Base-by-base conservation (phyloP, 2,329 filamentous ascomycete species). In the Esteya vermicola region DNA sequence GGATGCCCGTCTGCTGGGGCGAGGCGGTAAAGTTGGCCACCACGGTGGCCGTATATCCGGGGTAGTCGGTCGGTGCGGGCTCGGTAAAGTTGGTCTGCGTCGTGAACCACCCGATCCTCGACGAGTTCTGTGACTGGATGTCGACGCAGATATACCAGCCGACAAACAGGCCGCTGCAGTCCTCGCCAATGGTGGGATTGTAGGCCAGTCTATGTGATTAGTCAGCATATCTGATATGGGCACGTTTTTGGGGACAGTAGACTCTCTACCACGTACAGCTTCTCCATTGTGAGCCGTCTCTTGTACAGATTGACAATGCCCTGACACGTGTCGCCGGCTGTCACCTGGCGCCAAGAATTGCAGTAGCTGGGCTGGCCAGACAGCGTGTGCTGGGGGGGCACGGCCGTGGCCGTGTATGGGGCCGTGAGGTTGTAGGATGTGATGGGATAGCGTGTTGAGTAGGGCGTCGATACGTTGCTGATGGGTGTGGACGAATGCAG, bases 41-140 rank as follows among this genome's bases (percentile, higher is more conserved):
- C 8, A 33, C 16, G 6, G 31, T 33, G 6, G 31, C 6, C 6
- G 16, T 19, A 7, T 7, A 8, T 4, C 6, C 6, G 6, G 31
- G 16, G 7, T 5, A 19, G 4, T 8, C n/a, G n/a, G 28, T 31
- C 6, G 31, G 9, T 18, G 9, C 31, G 6, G 16, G n/a, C 4
- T 19, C 16, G 4, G 31, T 5, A 7, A 19, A 5, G 16, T 18
- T 33, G 4, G 31, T 18, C 31, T 5, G n/a, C 4, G n/a, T 20
- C n/a, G 31, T 33, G 4, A 6, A 20, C n/a, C 16, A 33, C n/a
- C 13, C 31, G 6, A 33, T 8, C 6, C 16, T 18, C 4, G 16
- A 9, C n/a, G 31, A 33, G 4, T 5, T 37, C 44, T 38, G 62
- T 7, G 48, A 47, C 8, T 82, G 76, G 76, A 51, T 75, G 41